Evolutionary conservation across 352 stramenopile genomes (phyloP).

Genomic region (Lagenidium giganteum): DNA sequence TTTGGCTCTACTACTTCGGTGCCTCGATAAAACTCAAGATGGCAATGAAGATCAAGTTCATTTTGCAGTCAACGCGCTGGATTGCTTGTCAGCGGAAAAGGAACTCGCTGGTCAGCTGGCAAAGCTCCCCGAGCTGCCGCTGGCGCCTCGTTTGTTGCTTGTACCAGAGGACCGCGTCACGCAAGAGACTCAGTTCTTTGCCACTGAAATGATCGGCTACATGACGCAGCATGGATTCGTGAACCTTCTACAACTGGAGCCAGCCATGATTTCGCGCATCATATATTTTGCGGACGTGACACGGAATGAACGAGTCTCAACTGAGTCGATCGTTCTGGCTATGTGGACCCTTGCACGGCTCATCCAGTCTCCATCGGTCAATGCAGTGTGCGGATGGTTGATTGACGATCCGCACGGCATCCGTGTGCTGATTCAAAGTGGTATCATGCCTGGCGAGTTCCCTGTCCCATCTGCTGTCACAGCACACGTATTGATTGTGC

Average conservation of each 20-base stretch:
- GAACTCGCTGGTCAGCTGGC: conserved; percentile 29
- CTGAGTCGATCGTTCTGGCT: conserved; percentile 24
- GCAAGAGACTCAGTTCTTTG: conserved; percentile 50
- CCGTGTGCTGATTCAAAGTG: conserved; percentile 31
- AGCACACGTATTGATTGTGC: conserved; percentile 34
- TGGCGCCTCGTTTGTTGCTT: conserved; percentile 32
- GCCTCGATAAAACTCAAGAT: conserved; percentile 25
- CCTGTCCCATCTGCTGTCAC: conserved; percentile 26
- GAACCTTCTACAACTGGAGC: conserved; percentile 25
- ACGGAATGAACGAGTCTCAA: conserved; percentile 21
- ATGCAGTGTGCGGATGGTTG: conserved; percentile 29
- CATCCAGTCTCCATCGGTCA: conserved; percentile 13
- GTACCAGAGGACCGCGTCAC: conserved; percentile 14
- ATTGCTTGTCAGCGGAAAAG: conserved; percentile 55
- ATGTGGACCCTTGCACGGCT: conserved; percentile 46
- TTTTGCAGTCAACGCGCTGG: conserved; percentile 38
- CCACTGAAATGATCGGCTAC: conserved; percentile 55
- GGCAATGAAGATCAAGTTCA: conserved; percentile 24
- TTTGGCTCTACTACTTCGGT: conserved; percentile 38
- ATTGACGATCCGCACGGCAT: conserved; percentile 18
- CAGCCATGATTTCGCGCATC: conserved; percentile 25
- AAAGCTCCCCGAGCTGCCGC: conserved; percentile 17
- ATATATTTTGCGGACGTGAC: conserved; percentile 37
- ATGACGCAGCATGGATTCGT: conserved; percentile 51
- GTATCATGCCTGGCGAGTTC: conserved; percentile 24